A percentile compares a stretch with the other conserved stretches of the same genome.
Evolutionary conservation across 2,329 filamentous ascomycete species (phyloP).

Genomic region (Penicillium sp.): DNA sequence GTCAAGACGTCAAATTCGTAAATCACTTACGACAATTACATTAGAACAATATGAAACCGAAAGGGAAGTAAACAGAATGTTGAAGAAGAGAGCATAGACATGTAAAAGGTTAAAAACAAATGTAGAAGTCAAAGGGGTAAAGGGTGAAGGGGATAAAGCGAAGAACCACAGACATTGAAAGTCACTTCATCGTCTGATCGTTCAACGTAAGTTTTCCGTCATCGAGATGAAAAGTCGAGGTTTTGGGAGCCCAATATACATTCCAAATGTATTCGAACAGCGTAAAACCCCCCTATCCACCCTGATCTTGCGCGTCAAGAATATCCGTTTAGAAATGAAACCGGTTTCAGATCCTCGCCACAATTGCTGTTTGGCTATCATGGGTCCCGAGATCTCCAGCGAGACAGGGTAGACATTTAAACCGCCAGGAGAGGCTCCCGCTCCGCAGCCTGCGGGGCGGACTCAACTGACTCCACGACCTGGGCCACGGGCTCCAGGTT

Average conservation of each 20-base stretch:
- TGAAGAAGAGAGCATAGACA: constrained; percentile 11
- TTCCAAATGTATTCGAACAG: constrained; percentile 7
- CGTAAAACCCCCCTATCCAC: neutral
- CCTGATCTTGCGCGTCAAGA: constrained; percentile 8
- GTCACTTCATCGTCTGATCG: constrained; percentile 14
- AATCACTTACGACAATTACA: constrained; percentile 20
- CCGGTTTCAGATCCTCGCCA: neutral
- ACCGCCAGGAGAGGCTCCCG: constrained; percentile 37
- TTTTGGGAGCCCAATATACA: constrained; percentile 6
- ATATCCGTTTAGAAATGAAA: constrained; percentile 10
- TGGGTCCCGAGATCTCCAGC: neutral
- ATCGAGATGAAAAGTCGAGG: constrained; percentile 6
- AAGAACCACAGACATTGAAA: constrained; percentile 13
- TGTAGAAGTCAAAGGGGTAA: constrained; percentile 1
- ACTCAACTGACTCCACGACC: constrained; percentile 28
- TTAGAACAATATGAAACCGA: constrained; percentile 26
- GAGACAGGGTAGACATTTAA: constrained; percentile 12
- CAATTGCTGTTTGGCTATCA: neutral
- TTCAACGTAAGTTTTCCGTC: constrained; percentile 14
- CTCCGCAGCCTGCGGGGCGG: constrained; percentile 28
- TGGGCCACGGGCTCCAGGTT: constrained; percentile 38
- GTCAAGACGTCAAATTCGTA: constrained; percentile 6
- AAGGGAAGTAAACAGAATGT: constrained; percentile 14
- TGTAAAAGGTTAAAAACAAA: neutral
- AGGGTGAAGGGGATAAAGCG: constrained; percentile 6